Conservation (phyloP, 192 early-diverging fungal species). For the Chytriomyces confervae region DNA sequence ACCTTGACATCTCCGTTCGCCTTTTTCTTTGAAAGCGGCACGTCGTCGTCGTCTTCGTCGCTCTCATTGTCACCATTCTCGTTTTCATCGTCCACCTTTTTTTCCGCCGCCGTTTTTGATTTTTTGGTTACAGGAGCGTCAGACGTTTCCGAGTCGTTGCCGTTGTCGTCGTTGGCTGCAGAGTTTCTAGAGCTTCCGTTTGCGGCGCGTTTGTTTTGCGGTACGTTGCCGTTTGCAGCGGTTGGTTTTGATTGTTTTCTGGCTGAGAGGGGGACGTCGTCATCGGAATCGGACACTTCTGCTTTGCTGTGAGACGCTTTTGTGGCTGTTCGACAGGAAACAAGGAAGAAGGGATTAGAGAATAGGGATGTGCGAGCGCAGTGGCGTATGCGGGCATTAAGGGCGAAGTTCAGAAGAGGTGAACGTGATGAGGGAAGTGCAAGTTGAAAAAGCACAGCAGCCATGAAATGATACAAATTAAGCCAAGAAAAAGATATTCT, state of each 20-base stretch:
- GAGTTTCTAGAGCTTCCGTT: too few relatives aligned
- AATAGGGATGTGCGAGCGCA: neutral
- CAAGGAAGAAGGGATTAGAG: neutral
- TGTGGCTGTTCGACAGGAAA: neutral
- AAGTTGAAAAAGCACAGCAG: neutral
- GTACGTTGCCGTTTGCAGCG: neutral
- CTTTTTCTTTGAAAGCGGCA: slow-evolving; percentile 57
- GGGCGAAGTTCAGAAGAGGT: neutral
- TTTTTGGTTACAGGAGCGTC: slow-evolving; percentile 15
- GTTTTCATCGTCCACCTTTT: neutral
- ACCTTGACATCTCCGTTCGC: slow-evolving; percentile 50
- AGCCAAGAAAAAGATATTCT: neutral
- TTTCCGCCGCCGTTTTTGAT: slow-evolving; percentile 1
- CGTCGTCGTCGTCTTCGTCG: slow-evolving; percentile 61
- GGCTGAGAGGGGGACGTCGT: slow-evolving; percentile 52
- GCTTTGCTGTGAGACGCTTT: slow-evolving; percentile 10
- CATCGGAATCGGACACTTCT: slow-evolving; percentile 34
- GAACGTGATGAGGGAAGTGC: neutral
- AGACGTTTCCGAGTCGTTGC: slow-evolving; percentile 36
- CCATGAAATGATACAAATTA: neutral
- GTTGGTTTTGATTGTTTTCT: slow-evolving; percentile 38
- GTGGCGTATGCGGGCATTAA: neutral
- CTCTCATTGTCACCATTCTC: slow-evolving; percentile 17
- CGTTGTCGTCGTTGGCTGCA: slow-evolving; percentile 41
- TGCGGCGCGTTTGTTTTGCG: too few relatives aligned